These are phyloP conservation scores for Coffea eugenioides DNA, from an alignment of 257 asterid species.

Conservation along the genomic window DNA sequence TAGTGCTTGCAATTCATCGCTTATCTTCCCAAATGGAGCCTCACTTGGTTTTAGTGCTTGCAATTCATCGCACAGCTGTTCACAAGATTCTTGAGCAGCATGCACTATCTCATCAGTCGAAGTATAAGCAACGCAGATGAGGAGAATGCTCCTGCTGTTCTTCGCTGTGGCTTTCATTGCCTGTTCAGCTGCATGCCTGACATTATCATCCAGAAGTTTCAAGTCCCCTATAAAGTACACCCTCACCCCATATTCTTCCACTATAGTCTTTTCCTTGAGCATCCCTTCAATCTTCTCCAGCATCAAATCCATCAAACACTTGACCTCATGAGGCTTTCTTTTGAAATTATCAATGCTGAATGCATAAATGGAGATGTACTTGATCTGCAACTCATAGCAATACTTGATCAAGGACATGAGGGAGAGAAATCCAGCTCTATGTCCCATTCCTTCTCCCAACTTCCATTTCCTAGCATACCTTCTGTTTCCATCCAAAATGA, in stretches of 20 bases:
- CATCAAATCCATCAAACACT: slow-evolving; percentile 67
- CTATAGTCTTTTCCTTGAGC: slow-evolving; percentile 50
- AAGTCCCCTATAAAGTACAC: slow-evolving; percentile 62
- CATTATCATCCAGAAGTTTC: slow-evolving; percentile 44
- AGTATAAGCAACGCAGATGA: slow-evolving; percentile 67
- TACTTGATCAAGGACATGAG: slow-evolving; percentile 64
- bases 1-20: slow-evolving; percentile 19
- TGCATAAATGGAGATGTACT: slow-evolving; percentile 54
- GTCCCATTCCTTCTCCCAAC: slow-evolving; percentile 54
- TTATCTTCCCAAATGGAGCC: slow-evolving; percentile 5
- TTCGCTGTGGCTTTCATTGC: slow-evolving; percentile 62
- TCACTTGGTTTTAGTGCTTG: slow-evolving; percentile 11
- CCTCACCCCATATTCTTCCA: slow-evolving; percentile 60
- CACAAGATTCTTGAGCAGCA: slow-evolving; percentile 49
- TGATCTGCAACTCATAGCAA: slow-evolving; percentile 65
- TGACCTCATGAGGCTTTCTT: slow-evolving; percentile 62
- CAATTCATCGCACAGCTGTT: slow-evolving; percentile 27
- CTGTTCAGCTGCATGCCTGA: slow-evolving; percentile 58
- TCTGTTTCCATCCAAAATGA: slow-evolving; percentile 76
- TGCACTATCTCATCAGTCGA: slow-evolving; percentile 69
- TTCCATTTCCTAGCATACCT: slow-evolving; percentile 60
- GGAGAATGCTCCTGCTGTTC: slow-evolving; percentile 39
- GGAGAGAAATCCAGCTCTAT: slow-evolving; percentile 62
- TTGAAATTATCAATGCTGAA: slow-evolving; percentile 88
- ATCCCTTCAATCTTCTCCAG: slow-evolving; percentile 74